Evolutionary conservation across 2,329 filamentous ascomycete genomes (phyloP).

Genomic region (Xylaria sp.): DNA sequence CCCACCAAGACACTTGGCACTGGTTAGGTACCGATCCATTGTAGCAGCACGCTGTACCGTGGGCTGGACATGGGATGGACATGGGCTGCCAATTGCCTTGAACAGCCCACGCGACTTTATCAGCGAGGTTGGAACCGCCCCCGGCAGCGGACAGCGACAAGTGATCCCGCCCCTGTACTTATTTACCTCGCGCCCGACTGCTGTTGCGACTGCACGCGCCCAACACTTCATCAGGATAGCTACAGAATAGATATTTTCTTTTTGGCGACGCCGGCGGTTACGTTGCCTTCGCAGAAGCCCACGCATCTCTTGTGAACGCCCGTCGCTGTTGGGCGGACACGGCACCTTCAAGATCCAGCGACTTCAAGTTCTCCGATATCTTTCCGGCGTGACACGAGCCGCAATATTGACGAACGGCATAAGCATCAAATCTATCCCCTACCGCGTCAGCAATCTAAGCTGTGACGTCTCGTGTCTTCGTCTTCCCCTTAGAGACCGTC

Average conservation of each 20-base stretch:
- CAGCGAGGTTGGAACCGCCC: conserved; percentile 17
- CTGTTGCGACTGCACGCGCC: background rate
- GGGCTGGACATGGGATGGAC: too few species aligned
- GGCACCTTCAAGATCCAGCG: background rate
- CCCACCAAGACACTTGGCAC: conserved; percentile 2
- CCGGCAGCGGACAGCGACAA: conserved; percentile 34
- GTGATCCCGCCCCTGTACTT: conserved; percentile 26
- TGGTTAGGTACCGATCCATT: too few species aligned
- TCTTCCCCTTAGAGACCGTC: background rate
- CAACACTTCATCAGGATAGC: background rate
- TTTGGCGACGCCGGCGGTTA: background rate
- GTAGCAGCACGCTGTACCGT: too few species aligned
- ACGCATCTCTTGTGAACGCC: background rate
- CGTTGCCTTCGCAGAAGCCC: background rate
- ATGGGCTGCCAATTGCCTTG: background rate
- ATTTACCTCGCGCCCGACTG: conserved; percentile 15
- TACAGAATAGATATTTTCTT: background rate
- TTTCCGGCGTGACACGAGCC: background rate
- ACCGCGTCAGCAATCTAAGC: too few species aligned
- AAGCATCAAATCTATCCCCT: too few species aligned
- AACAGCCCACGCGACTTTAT: conserved; percentile 36
- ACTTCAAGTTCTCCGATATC: conserved; percentile 2
- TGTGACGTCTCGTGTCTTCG: background rate
- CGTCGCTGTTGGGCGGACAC: conserved; percentile 8
- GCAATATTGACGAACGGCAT: background rate